phyloP scores from a whole-genome alignment of 768 basidiomycete species.

The Coprinellus aureogranulatus region DNA sequence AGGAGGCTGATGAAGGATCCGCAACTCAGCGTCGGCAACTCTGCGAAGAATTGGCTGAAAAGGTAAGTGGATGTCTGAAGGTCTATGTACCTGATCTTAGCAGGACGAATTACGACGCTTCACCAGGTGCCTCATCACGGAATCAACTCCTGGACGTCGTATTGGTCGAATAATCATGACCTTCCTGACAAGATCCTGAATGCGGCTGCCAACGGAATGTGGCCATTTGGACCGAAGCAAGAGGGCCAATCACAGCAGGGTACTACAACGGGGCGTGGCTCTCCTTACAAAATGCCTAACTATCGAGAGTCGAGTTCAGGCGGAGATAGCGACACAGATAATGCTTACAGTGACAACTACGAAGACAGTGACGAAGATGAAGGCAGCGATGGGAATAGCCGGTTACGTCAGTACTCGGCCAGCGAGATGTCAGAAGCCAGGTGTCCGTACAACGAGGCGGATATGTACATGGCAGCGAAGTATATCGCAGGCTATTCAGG shows the following conservation, averaged over 20 bases:
- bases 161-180: slow-evolving; percentile 66
- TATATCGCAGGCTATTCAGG: slow-evolving; percentile 50
- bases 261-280: too few species aligned
- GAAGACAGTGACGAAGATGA: slow-evolving; percentile 18
- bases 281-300: slow-evolving; percentile 9
- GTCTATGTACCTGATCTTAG: too few species aligned
- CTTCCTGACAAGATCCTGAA: slow-evolving; percentile 65
- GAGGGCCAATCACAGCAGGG: slow-evolving; percentile 3
- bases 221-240: slow-evolving; percentile 22
- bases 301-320: slow-evolving; percentile 16
- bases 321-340: slow-evolving; percentile 25
- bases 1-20: slow-evolving; percentile 61
- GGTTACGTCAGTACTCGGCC: slow-evolving; percentile 34
- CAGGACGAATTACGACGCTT: too few species aligned
- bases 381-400: slow-evolving; percentile 31
- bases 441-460: slow-evolving; percentile 55
- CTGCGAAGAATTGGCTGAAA: slow-evolving; percentile 53
- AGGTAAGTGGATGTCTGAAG: too few species aligned
- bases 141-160: slow-evolving; percentile 60
- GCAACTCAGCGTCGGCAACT: slow-evolving; percentile 51
- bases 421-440: slow-evolving; percentile 54
- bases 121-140: slow-evolving; percentile 65
- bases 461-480: slow-evolving; percentile 57
- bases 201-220: slow-evolving; percentile 32
- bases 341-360: slow-evolving; percentile 7